These are phyloP conservation scores for Quercus alba DNA, from an alignment of 306 rosid genomes.

Conservation along the genomic window DNA sequence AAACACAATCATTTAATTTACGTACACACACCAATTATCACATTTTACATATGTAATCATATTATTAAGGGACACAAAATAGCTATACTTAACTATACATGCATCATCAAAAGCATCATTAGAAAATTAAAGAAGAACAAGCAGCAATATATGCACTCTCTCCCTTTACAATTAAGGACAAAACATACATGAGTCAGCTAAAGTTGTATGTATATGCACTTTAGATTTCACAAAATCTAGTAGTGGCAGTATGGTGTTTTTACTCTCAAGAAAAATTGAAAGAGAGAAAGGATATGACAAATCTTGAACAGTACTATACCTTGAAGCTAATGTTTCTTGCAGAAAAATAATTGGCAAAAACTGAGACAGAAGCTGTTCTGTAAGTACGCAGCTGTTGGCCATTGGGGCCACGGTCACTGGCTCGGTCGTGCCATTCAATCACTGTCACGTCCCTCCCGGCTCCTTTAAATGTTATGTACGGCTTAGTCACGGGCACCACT, in stretches of 20 bases:
- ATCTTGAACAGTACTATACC: conserved; percentile 28
- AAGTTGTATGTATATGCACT: neutral
- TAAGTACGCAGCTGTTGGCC: conserved; percentile 88
- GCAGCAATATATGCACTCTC: too few relatives aligned
- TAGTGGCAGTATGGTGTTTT: too few relatives aligned
- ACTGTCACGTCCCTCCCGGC: conserved; percentile 74
- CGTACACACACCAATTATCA: too few relatives aligned
- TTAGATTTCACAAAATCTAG: neutral
- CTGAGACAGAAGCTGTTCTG: conserved; percentile 86
- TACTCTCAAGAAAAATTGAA: too few relatives aligned
- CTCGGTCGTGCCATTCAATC: conserved; percentile 92
- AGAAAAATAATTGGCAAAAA: conserved; percentile 68
- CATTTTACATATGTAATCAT: too few relatives aligned
- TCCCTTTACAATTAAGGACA: too few relatives aligned
- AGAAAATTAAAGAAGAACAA: too few relatives aligned
- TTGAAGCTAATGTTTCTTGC: conserved; percentile 86
- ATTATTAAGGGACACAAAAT: too few relatives aligned
- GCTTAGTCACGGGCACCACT: conserved; percentile 73
- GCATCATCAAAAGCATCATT: too few relatives aligned
- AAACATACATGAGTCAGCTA: too few relatives aligned
- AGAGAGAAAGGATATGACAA: neutral
- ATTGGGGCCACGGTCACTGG: conserved; percentile 76
- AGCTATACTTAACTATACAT: too few relatives aligned
- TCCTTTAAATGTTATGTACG: conserved; percentile 80
- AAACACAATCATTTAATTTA: too few relatives aligned